Percentiles rank a stretch among this genome's conserved stretches.
Evolutionary conservation across 2,329 filamentous ascomycete genomes (phyloP).

Genomic region (Sclerotinia spermophila): DNA sequence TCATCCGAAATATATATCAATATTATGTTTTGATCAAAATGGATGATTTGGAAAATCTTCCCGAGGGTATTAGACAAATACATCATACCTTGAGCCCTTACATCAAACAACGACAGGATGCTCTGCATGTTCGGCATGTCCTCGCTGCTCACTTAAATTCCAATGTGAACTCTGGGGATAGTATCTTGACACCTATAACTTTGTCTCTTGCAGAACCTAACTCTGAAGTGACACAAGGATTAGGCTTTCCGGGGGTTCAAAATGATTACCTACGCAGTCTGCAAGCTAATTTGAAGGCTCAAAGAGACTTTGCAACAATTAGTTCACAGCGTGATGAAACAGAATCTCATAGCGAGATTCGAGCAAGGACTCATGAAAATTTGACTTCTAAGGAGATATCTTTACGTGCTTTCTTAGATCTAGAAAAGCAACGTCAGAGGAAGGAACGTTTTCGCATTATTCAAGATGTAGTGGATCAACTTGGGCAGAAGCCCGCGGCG

Average conservation of each 20-base stretch:
- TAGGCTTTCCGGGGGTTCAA: constrained; percentile 46
- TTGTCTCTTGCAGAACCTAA: constrained; percentile 48
- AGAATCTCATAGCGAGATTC: constrained; percentile 15
- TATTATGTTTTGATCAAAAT: constrained; percentile 20
- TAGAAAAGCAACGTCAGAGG: constrained; percentile 51
- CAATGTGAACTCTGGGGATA: constrained; percentile 38
- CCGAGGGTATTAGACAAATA: constrained; percentile 41
- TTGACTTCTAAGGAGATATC: constrained; percentile 19
- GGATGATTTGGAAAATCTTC: constrained; percentile 28
- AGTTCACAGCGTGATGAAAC: constrained; percentile 27
- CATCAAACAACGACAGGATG: constrained; percentile 55
- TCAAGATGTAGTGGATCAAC: constrained; percentile 48
- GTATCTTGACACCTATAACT: constrained; percentile 38
- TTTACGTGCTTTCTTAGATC: constrained; percentile 50
- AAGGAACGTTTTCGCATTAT: constrained; percentile 49
- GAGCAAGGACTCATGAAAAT: constrained; percentile 24
- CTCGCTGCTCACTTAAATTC: constrained; percentile 52
- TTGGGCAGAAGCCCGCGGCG: constrained; percentile 52
- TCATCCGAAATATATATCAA: background rate
- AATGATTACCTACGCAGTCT: constrained; percentile 54
- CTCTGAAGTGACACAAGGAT: constrained; percentile 38
- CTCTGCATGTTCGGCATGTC: constrained; percentile 52
- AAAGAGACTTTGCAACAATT: constrained; percentile 42
- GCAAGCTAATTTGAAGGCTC: constrained; percentile 50
- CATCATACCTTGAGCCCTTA: constrained; percentile 49